Percentiles rank a stretch among this genome's conserved stretches.
These are phyloP conservation scores for Hypoxylon rickii DNA, from an alignment of 495 filamentous ascomycete genomes.

Conservation along the genomic window DNA sequence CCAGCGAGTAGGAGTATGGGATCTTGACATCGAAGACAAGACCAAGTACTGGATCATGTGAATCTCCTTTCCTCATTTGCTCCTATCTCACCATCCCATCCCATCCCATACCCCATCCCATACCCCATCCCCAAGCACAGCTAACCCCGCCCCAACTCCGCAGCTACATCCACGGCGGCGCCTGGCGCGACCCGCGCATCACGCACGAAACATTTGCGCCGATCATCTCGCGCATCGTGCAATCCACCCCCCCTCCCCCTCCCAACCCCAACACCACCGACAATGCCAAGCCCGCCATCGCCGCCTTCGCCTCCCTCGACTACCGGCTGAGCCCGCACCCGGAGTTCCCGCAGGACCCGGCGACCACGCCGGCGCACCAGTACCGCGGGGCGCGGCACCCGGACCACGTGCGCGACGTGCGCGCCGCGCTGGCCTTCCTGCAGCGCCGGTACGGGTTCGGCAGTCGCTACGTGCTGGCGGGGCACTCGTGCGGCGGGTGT, in stretches of 20 bases:
- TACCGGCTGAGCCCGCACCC: slow-evolving; percentile 83
- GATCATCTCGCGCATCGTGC: slow-evolving; percentile 48
- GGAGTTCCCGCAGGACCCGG: slow-evolving; percentile 55
- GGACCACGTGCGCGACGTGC: slow-evolving; percentile 73
- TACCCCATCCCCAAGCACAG: not conserved
- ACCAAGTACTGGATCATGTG: slow-evolving; percentile 40
- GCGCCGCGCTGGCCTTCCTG: slow-evolving; percentile 64
- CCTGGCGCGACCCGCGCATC: slow-evolving; percentile 78
- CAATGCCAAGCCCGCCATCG: slow-evolving; percentile 44
- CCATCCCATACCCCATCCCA: not conserved
- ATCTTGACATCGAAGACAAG: slow-evolving; percentile 28
- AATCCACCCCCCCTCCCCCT: not conserved
- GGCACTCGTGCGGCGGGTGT: slow-evolving; percentile 78
- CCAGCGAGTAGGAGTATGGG: slow-evolving; percentile 39
- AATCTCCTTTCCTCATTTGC: slow-evolving; percentile 10
- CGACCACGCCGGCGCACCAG: slow-evolving; percentile 13
- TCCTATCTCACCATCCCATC: not conserved
- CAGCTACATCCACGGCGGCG: slow-evolving; percentile 86
- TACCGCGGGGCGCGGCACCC: slow-evolving; percentile 65
- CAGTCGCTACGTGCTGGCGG: slow-evolving; percentile 65
- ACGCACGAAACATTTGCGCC: slow-evolving; percentile 56
- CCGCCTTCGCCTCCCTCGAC: slow-evolving; percentile 71
- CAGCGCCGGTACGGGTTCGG: slow-evolving; percentile 57
- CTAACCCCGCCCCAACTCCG: not conserved
- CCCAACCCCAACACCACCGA: slow-evolving; percentile 18